Evolutionary conservation across 2,329 filamentous ascomycete genomes (phyloP), one percentile per base, ranked within the genome.

Genomic region (Clarireedia hainanense): DNA sequence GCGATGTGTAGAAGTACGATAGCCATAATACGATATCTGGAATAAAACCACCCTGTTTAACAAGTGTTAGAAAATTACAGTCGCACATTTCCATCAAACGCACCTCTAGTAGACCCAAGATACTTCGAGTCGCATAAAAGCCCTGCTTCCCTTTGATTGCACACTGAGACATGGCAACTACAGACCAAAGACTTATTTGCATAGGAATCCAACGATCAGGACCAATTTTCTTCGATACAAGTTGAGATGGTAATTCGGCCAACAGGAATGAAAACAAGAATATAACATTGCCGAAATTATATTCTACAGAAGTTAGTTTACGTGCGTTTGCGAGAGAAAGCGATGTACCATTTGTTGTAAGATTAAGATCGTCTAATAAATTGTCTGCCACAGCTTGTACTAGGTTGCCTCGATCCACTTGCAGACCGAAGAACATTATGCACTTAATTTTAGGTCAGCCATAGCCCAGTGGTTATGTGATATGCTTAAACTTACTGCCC

Each of bases 1-100:
- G 76, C 0, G 81, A 81, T 47, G 81, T 90, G 72, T 90, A 91
- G 70, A 86, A 91, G 69, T 91, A 91, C 3, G 81, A 84, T 5
- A 89, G 74, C 69, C 85, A 90, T 0, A 87, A 72, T 14, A 87
- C 78, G 23, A 81, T 80, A 57, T 83, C 81, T 0, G 81, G 80
- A 50, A 85, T 84, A 60, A 85, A 85, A 0, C 80, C 81, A 23
- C 80, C 80, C 67, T 80, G 17, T 12, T 50, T 42, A 12, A 52
- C 1, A 24, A 30, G 40, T 57, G 27, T 37, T 5, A 46, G 26
- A 15, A 15, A 17, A 24, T 7, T 27, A 40, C 20, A 17, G 20
- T 26, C 9, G 15, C n/a, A 5, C 46, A 46, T n/a, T n/a, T 5
- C 1, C 5, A 49, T 23, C 15, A 1, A 75, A 34, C 69, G 69